Conservation (phyloP, 805 yeast genomes). For the Yamadazyma akitaensis region DNA sequence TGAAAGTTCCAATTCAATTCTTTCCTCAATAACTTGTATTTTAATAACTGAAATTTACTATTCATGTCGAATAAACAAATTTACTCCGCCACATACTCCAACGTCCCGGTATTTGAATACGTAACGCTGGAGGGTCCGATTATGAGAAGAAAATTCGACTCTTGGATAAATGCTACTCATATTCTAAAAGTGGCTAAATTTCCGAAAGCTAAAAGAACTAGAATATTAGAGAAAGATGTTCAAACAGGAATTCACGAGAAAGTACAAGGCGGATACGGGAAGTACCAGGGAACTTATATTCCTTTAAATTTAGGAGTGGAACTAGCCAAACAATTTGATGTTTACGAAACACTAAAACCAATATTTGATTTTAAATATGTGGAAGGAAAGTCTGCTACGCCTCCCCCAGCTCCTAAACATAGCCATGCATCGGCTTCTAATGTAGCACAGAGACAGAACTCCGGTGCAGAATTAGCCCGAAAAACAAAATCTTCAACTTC, state of each 20-base stretch:
- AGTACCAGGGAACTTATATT: slow-evolving; percentile 52
- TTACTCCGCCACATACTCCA: slow-evolving; percentile 72
- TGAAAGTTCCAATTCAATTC: background rate
- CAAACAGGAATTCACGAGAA: slow-evolving; percentile 64
- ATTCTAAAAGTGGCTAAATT: slow-evolving; percentile 65
- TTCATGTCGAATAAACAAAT: slow-evolving; percentile 32
- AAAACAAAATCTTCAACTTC: slow-evolving; percentile 22
- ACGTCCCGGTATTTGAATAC: slow-evolving; percentile 67
- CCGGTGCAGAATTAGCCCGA: slow-evolving; percentile 15
- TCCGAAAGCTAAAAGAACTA: slow-evolving; percentile 61
- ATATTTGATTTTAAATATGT: slow-evolving; percentile 57
- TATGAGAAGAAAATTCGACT: slow-evolving; percentile 62
- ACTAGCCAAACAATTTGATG: slow-evolving; percentile 38
- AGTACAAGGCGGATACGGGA: slow-evolving; percentile 73
- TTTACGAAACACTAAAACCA: slow-evolving; percentile 55
- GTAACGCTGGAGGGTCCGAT: slow-evolving; percentile 68
- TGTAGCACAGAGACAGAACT: slow-evolving; percentile 30
- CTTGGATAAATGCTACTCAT: slow-evolving; percentile 72
- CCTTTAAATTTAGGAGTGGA: slow-evolving; percentile 41
- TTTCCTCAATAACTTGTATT: background rate
- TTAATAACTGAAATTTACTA: background rate
- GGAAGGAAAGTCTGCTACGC: slow-evolving; percentile 40
- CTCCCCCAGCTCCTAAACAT: slow-evolving; percentile 48
- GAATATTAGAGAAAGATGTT: slow-evolving; percentile 61
- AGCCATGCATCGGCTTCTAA: slow-evolving; percentile 45